Percentiles rank a stretch among this genome's conserved stretches.
Evolutionary conservation across 345 rosid genomes (phyloP).

Genomic region (Corymbia maculata): DNA sequence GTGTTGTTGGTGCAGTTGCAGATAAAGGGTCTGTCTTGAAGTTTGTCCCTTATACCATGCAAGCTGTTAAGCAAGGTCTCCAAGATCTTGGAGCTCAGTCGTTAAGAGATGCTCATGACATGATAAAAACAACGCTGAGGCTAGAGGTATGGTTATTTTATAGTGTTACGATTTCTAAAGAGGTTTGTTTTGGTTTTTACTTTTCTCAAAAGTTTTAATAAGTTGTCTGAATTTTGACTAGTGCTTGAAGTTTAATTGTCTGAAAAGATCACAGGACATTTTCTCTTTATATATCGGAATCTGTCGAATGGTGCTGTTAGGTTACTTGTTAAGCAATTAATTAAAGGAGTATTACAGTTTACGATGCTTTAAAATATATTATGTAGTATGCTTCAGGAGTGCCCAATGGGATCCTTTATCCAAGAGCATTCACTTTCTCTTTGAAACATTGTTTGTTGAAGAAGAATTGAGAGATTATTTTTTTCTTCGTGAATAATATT

Average conservation of each 20-base stretch:
- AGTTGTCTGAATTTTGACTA: background rate
- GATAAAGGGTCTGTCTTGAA: slow-evolving; percentile 92
- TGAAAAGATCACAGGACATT: background rate
- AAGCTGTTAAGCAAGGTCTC: slow-evolving; percentile 96
- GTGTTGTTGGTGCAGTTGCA: slow-evolving; percentile 92
- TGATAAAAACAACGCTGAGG: slow-evolving; percentile 64
- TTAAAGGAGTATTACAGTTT: background rate
- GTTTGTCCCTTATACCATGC: slow-evolving; percentile 82
- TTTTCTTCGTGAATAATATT: background rate
- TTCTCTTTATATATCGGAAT: background rate
- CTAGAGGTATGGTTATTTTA: slow-evolving; percentile 51
- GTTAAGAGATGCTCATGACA: slow-evolving; percentile 59
- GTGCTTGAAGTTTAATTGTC: background rate
- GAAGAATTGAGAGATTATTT: background rate
- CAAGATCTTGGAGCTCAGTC: slow-evolving; percentile 95
- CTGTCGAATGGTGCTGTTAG: background rate
- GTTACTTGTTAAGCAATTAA: background rate
- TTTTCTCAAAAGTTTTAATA: background rate
- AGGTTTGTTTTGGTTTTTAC: background rate
- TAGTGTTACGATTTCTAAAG: background rate
- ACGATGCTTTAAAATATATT: background rate
- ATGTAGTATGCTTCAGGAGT: background rate
- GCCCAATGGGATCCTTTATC: background rate
- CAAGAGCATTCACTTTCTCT: background rate
- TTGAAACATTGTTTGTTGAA: background rate